phyloP scores from a whole-genome alignment of 805 yeast species.

The Yamadazyma sp. region DNA sequence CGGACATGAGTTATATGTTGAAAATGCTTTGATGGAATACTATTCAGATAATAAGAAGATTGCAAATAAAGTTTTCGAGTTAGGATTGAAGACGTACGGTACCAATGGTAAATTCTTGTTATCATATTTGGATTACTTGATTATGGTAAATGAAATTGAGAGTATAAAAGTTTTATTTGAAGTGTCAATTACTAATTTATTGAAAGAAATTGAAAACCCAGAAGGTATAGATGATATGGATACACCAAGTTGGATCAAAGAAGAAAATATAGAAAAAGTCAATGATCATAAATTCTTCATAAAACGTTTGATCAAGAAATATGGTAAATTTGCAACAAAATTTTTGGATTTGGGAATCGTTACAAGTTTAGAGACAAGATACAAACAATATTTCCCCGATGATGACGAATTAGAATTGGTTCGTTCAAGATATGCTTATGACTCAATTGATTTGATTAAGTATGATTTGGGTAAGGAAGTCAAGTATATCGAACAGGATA shows the following conservation, averaged over 20 bases:
- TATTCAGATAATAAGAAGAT: constrained; percentile 63
- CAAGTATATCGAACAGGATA: constrained; percentile 4
- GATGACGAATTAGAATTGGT: constrained; percentile 42
- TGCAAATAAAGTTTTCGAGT: constrained; percentile 72
- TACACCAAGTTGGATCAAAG: constrained; percentile 35
- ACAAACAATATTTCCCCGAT: constrained; percentile 61
- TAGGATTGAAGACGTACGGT: constrained; percentile 62
- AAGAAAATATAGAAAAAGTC: constrained; percentile 40
- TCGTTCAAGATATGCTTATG: constrained; percentile 37
- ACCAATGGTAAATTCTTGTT: constrained; percentile 60
- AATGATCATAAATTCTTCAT: constrained; percentile 23
- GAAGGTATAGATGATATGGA: constrained; percentile 23
- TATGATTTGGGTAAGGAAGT: constrained; percentile 33
- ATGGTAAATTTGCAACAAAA: constrained; percentile 64
- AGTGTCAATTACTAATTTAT: constrained; percentile 56
- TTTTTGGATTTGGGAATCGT: constrained; percentile 71
- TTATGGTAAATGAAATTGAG: constrained; percentile 63
- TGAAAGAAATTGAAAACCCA: constrained; percentile 36
- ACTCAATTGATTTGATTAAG: constrained; percentile 33
- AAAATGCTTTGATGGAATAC: constrained; percentile 79
- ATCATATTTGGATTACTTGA: constrained; percentile 69
- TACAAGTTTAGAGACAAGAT: constrained; percentile 62
- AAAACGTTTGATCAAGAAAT: constrained; percentile 37
- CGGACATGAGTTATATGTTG: constrained; percentile 75
- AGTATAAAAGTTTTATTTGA: constrained; percentile 83